Evolutionary conservation across 176 grass and related monocot species (phyloP), one percentile per base, ranked within the genome.

Genomic region (Zoysia japonica): DNA sequence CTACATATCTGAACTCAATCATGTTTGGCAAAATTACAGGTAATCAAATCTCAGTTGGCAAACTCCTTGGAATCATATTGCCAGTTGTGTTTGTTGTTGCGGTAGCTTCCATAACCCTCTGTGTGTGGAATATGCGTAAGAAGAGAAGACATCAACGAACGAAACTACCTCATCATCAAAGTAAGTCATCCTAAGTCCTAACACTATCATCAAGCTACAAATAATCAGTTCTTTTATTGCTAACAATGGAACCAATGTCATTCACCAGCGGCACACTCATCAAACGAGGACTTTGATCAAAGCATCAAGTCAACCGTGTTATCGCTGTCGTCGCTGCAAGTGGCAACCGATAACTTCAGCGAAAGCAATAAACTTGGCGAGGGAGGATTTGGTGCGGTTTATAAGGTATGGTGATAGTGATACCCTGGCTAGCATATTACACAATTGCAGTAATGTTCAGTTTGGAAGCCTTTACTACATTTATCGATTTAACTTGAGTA

Each of bases 361-460:
- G 79, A 80, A 54, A 82, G 39, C 40, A 48, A 70, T 41, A 82
- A 71, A 83, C 68, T 85, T 15, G 83, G 83, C 1, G 69, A 85
- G 17, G 84, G 76, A 5, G 83, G 83, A 5, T 85, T 85, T 10
- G 83, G 83, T 59, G 36, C 61, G 42, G 83, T 85, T 50, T 86
- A 74, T 73, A 86, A 74, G 84, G 84, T 86, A 78, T 28, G 47
- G 7, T 63, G 9, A 38, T 19, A 38, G 0, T 19, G 28, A 28
- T 28, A 28, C 28, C 28, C 28, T 28, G 0, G 28, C 28, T 28
- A 28, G 28, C 28, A 28, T 28, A 28, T 28, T 28, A 28, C 28
- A 28, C 44, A 64, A 40, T 2, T 40, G 16, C 4, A 12, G 9
- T 19, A 5, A 12, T 17, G 6, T 39, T 40, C 15, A 45, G 3